These are phyloP conservation scores for Cubamyces sp. DNA, from an alignment of 768 basidiomycete species.

Conservation along the genomic window DNA sequence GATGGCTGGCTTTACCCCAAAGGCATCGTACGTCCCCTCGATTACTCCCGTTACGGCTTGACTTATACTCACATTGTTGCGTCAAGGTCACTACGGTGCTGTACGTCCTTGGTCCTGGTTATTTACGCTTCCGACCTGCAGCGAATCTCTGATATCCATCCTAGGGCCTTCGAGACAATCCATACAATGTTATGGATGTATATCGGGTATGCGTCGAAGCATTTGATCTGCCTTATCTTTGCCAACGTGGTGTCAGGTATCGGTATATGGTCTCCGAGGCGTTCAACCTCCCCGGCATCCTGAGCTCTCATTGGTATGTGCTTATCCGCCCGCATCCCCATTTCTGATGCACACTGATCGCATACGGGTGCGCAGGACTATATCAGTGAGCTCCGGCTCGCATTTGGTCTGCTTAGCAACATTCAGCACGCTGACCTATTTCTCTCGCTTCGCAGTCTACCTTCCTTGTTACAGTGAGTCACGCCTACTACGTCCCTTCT, in stretches of 20 bases:
- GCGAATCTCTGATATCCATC: too few relatives aligned
- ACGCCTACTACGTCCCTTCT: not conserved
- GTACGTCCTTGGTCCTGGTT: not conserved
- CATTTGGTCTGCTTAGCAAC: too few relatives aligned
- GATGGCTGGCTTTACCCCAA: not conserved
- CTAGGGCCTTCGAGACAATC: not conserved
- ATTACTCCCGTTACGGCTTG: not conserved
- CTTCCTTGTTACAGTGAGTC: not conserved
- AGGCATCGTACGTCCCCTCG: not conserved
- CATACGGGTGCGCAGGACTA: not conserved
- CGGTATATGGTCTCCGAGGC: constrained; percentile 3
- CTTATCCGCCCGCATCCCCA: not conserved
- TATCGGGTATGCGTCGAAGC: not conserved
- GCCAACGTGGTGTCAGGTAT: not conserved
- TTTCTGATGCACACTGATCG: not conserved
- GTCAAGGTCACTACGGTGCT: not conserved
- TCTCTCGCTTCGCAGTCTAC: not conserved
- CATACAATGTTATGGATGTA: constrained; percentile 4
- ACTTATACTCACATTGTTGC: too few relatives aligned
- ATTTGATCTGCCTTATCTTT: too few relatives aligned
- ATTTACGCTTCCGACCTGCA: too few relatives aligned
- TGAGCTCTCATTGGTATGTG: not conserved
- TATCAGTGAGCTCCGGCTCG: not conserved
- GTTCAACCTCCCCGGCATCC: not conserved
- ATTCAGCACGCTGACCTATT: not conserved